These are phyloP conservation scores for Syzygium oleosum DNA, from an alignment of 345 rosid genomes.

Conservation along the genomic window DNA sequence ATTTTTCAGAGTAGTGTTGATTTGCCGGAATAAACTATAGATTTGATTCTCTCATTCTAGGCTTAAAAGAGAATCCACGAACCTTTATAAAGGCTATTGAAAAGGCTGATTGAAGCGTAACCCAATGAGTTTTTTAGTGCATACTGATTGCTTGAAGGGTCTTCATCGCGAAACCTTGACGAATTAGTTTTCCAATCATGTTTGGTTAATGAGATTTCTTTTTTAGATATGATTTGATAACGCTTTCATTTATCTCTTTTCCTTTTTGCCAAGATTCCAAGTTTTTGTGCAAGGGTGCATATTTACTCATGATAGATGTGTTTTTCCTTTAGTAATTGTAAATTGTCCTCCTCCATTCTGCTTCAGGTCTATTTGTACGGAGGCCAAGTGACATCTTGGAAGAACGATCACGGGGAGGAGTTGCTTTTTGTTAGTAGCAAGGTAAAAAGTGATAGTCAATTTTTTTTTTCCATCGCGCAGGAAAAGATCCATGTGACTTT, in stretches of 20 bases:
- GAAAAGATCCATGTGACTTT: not conserved
- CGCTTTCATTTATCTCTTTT: not conserved
- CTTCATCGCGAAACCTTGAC: not conserved
- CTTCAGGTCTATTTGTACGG: slow-evolving; percentile 81
- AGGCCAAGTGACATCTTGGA: slow-evolving; percentile 94
- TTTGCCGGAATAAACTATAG: not conserved
- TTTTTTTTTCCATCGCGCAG: not conserved
- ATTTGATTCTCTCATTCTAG: not conserved
- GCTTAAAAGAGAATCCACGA: not conserved
- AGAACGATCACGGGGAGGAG: slow-evolving; percentile 76
- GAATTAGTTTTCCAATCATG: not conserved
- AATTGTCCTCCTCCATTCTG: not conserved
- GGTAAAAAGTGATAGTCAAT: not conserved
- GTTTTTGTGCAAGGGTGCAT: not conserved
- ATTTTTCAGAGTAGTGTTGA: not conserved
- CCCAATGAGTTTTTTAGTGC: not conserved
- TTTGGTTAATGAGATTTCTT: not conserved
- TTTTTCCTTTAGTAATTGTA: not conserved
- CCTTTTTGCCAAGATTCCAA: not conserved
- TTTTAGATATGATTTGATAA: not conserved
- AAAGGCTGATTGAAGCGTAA: not conserved
- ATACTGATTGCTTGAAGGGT: not conserved
- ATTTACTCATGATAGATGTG: not conserved
- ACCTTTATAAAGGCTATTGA: not conserved
- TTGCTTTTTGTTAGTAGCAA: slow-evolving; percentile 9